Percentiles rank a stretch among this genome's conserved stretches.
These are phyloP conservation scores for Ogataea nakhonphanomensis DNA, from an alignment of 805 yeast species.

Conservation along the genomic window DNA sequence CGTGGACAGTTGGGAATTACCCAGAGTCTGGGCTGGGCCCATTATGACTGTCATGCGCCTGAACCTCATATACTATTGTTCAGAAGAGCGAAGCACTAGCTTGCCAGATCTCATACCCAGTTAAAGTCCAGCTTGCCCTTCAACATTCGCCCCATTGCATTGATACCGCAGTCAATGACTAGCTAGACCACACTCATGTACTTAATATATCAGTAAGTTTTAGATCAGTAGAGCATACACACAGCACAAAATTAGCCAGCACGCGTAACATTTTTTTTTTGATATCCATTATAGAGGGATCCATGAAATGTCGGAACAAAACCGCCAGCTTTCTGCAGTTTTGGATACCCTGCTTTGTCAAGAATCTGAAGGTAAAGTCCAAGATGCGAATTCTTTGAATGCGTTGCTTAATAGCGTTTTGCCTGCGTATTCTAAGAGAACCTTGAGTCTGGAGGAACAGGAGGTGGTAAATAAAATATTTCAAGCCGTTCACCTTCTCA, in stretches of 20 bases:
- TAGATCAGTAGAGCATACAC: not conserved
- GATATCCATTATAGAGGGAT: slow-evolving; percentile 1
- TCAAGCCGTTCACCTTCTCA: slow-evolving; percentile 24
- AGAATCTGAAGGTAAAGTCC: slow-evolving; percentile 23
- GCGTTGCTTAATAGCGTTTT: slow-evolving; percentile 30
- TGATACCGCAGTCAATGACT: slow-evolving; percentile 4
- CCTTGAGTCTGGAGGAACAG: slow-evolving; percentile 15
- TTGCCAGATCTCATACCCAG: not conserved
- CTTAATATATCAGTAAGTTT: slow-evolving; percentile 5
- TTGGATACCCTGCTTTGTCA: slow-evolving; percentile 28
- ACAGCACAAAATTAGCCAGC: not conserved
- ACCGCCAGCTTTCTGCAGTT: slow-evolving; percentile 26
- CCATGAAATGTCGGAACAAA: slow-evolving; percentile 22
- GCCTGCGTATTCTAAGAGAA: slow-evolving; percentile 23
- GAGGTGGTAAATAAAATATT: slow-evolving; percentile 28
- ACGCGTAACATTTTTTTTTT: slow-evolving; percentile 10
- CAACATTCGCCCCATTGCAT: slow-evolving; percentile 4
- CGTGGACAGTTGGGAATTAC: slow-evolving; percentile 91
- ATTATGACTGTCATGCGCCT: slow-evolving; percentile 97
- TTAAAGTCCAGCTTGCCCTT: too few relatives aligned
- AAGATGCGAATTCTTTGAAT: slow-evolving; percentile 30
- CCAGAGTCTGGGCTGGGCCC: slow-evolving; percentile 96
- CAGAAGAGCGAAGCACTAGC: slow-evolving; percentile 50
- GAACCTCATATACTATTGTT: slow-evolving; percentile 95
- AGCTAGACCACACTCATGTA: slow-evolving; percentile 7